Base-by-base conservation (phyloP, 2,329 filamentous ascomycete genomes). In the Cytospora piceicola region DNA sequence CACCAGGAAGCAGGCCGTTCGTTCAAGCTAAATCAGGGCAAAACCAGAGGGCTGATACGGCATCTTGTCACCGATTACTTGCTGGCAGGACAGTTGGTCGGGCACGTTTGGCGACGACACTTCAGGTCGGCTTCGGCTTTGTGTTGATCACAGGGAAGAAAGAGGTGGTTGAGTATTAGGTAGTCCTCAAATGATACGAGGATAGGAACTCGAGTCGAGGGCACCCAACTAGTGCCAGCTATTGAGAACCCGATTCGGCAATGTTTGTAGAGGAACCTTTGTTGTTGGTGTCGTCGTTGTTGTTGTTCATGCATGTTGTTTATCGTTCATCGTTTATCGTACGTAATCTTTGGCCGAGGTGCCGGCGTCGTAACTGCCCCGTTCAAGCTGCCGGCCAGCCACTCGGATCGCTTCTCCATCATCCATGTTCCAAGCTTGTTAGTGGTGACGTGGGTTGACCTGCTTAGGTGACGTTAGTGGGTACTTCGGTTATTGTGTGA, bases 161-260 rank as follows among this genome's bases (percentile, higher is more conserved):
- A 51, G 9, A n/a, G 42, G 24, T 46, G 36, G 46, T 17, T 12
- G n/a, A 36, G 58, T 24, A 22, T 29, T 30, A 30, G 30, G 42
- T 30, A 30, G 20, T 3, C 22, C 29, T 52, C 12, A 15, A 22
- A 9, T 4, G 11, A 52, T n/a, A 36, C n/a, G n/a, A 12, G 27
- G 46, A 20, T 17, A 30, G 6, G 12, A 14, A 20, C 17, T 52
- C 42, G 14, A 24, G 9, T 24, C 58, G 24, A 22, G 58, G 58
- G n/a, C 58, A 55, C 34, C 52, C 58, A 49, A 34, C 52, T 24
- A 55, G 36, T 39, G 60, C 52, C 60, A 27, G 32, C 46, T 57
- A 67, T 67, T 67, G 61, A 67, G 42, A 20, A 58, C 65, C 65
- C 58, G 42, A 64, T 51, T 56, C 39, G 65, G 65, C 61, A 52